Base-by-base conservation (phyloP, 2,329 filamentous ascomycete species). In the Alternaria burnsii region DNA sequence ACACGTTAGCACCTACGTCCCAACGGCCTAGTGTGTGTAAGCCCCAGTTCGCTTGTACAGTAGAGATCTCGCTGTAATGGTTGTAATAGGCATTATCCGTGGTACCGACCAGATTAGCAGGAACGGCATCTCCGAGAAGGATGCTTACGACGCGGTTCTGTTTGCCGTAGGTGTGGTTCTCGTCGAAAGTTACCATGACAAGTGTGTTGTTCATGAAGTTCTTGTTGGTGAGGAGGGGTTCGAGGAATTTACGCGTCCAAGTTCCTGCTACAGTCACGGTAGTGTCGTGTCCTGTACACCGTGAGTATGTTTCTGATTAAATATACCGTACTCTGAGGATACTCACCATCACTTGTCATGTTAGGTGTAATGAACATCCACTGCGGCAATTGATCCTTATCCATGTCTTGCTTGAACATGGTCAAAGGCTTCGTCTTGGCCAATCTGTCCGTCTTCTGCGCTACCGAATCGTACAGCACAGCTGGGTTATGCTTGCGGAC, bases 401-500 rank as follows among this genome's bases (percentile, higher is more conserved):
- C 63, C 46, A 76, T 56, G 18, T 76, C 74, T 24, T 62, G 44
- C 68, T 89, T 83, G 80, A 94, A 93, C 68, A 84, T 73, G 52
- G 83, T 89, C 59, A 92, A 82, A 79, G 92, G 93, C 84, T 94
- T 94, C 78, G 91, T 89, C 73, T 88, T 84, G 6, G 85, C 83
- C 1, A 91, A 82, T 26, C 91, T 88, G 20, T 87, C 82, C 28
- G 83, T 76, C 51, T 84, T 85, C 53, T 83, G 81, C 59, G 89
- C 85, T 52, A 91, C 83, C 36, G 85, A 87, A 74, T 93, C 85
- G 78, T 87, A 92, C 55, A 90, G 82, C 58, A 94, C 81, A 16
- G 84, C 80, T 44, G 81, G 84, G 74, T 94, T 93, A 81, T 95
- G 92, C 81, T 95, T 94, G 73, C 92, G 88, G 8, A 94, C 91